Evolutionary conservation across 2,329 filamentous ascomycete genomes (phyloP).

Genomic region (Fusarium chuoi): DNA sequence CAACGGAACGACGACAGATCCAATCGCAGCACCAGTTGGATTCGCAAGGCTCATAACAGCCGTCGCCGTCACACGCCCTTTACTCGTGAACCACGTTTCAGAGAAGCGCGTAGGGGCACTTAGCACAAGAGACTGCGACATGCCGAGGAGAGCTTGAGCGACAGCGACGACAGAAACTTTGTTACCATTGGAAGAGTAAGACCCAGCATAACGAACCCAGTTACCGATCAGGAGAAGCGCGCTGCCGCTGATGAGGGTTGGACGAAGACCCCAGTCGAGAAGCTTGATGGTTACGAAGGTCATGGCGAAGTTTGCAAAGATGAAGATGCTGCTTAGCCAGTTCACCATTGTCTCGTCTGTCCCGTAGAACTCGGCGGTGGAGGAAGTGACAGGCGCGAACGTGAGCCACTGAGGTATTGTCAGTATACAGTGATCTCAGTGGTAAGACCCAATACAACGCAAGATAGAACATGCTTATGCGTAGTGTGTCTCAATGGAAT

Average conservation of each 20-base stretch:
- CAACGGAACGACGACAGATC: not conserved
- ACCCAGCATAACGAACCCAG: not conserved
- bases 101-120: not conserved
- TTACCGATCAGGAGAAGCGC: not conserved
- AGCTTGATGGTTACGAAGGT: not conserved
- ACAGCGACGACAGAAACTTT: not conserved
- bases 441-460: no score
- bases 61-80: not conserved
- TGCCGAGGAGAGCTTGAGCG: not conserved
- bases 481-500: no score
- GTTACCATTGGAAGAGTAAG: not conserved
- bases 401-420: not conserved
- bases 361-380: rapidly evolving
- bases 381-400: not conserved
- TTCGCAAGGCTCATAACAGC: not conserved
- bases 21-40: not conserved
- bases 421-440: no score
- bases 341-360: not conserved
- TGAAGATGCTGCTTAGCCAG: not conserved
- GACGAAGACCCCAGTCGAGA: not conserved
- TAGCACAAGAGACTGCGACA: not conserved
- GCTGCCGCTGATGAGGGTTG: not conserved
- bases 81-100: not conserved
- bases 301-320: not conserved
- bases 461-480: no score